These are phyloP conservation scores for Yamadazyma laniorum DNA, from an alignment of 805 yeast genomes.

Conservation along the genomic window DNA sequence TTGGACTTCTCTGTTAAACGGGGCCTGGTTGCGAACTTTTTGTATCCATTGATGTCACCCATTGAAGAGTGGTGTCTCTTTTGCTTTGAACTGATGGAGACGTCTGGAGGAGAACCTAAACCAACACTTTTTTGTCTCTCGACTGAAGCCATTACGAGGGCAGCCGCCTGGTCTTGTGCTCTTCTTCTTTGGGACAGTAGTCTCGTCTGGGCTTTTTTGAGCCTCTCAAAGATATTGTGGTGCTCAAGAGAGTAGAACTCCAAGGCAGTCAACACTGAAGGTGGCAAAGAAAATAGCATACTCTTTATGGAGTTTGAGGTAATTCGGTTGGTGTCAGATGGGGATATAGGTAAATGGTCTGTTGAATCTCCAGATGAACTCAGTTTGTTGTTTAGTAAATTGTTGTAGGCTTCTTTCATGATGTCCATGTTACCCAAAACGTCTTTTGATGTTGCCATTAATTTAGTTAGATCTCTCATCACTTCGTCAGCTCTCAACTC, in stretches of 20 bases:
- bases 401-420: conserved; percentile 7
- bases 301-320: background rate
- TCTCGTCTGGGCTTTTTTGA: conserved; percentile 6
- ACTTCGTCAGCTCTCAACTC: conserved; percentile 2
- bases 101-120: background rate
- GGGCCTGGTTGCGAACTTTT: background rate
- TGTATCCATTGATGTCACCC: background rate
- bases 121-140: background rate
- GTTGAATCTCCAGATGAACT: background rate
- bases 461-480: background rate
- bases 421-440: background rate
- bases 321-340: background rate
- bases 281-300: conserved; percentile 9
- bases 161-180: background rate
- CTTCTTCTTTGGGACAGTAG: background rate
- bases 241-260: conserved; percentile 6
- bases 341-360: background rate
- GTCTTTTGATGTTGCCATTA: conserved; percentile 6
- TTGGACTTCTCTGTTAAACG: background rate
- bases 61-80: background rate
- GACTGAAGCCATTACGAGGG: background rate
- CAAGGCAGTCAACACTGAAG: conserved; percentile 8
- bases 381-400: background rate
- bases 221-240: conserved; percentile 1
- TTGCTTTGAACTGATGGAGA: background rate